phyloP scores from a whole-genome alignment of 306 rosid species.

The Elaeagnus macrophylla region DNA sequence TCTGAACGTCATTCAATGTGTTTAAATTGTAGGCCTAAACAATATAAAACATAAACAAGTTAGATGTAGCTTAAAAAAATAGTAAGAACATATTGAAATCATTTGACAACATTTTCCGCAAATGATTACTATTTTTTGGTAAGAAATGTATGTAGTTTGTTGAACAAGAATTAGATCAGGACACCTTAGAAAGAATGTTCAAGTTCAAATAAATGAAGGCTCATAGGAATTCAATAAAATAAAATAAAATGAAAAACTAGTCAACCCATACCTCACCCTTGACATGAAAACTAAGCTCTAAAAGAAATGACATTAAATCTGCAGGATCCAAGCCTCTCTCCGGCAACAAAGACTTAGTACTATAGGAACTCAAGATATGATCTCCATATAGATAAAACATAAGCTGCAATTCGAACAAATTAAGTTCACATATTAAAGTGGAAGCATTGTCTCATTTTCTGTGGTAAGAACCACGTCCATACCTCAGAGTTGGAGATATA shows the following conservation, averaged over 20 bases:
- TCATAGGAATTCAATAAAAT: slow-evolving; percentile 4
- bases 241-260: slow-evolving; percentile 7
- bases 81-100: too few species aligned
- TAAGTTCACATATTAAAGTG: not conserved
- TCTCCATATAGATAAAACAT: too few species aligned
- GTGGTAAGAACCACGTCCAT: slow-evolving; percentile 5
- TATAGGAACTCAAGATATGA: slow-evolving; percentile 6
- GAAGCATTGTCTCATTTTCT: not conserved
- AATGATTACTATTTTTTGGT: not conserved
- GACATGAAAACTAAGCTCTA: slow-evolving; percentile 94
- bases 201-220: slow-evolving; percentile 10
- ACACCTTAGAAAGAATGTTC: slow-evolving; percentile 5
- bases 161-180: slow-evolving; percentile 9
- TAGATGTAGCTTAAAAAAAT: not conserved
- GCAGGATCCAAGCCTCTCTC: slow-evolving; percentile 76
- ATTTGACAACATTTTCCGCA: too few species aligned
- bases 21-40: slow-evolving; percentile 64
- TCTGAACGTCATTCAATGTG: slow-evolving; percentile 69
- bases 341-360: slow-evolving; percentile 37
- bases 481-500: slow-evolving; percentile 95
- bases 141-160: not conserved
- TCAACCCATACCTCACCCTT: slow-evolving; percentile 70
- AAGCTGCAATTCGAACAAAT: not conserved
- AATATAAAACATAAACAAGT: slow-evolving; percentile 16
- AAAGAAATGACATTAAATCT: slow-evolving; percentile 80